Conservation (phyloP, 352 stramenopile genomes). For the Thraustochytrium sp. region DNA sequence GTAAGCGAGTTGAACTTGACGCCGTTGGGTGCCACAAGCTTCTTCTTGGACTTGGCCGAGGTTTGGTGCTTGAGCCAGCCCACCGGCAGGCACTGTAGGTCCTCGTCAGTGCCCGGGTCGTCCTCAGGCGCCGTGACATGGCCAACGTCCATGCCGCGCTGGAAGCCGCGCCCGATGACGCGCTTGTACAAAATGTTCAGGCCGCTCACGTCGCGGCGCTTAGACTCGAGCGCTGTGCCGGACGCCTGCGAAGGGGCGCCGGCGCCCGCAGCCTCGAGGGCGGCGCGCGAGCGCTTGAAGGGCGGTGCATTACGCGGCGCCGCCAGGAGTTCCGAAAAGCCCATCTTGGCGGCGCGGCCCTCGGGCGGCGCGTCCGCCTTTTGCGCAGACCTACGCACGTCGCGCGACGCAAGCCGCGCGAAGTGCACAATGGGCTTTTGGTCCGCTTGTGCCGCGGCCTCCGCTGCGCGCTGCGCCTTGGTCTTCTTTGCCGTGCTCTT, state of each 20-base stretch:
- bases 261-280: background rate
- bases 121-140: background rate
- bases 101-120: background rate
- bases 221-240: no score
- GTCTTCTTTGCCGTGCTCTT: background rate
- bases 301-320: background rate
- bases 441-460: no score
- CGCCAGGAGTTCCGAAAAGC: background rate
- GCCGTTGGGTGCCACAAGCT: background rate
- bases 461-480: no score
- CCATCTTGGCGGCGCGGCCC: background rate
- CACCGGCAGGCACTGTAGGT: background rate
- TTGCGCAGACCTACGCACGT: background rate
- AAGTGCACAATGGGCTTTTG: background rate
- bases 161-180: conserved; percentile 25
- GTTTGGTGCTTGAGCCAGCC: background rate
- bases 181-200: conserved; percentile 7
- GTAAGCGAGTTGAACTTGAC: conserved; percentile 8
- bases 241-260: no score
- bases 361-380: background rate
- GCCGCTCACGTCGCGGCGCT: background rate
- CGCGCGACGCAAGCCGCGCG: background rate
- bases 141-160: background rate
- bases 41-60: conserved; percentile 6
- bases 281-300: background rate